These are phyloP conservation scores for Violaceomyces palustris DNA, from an alignment of 1,284 basidiomycete species.

Conservation along the genomic window DNA sequence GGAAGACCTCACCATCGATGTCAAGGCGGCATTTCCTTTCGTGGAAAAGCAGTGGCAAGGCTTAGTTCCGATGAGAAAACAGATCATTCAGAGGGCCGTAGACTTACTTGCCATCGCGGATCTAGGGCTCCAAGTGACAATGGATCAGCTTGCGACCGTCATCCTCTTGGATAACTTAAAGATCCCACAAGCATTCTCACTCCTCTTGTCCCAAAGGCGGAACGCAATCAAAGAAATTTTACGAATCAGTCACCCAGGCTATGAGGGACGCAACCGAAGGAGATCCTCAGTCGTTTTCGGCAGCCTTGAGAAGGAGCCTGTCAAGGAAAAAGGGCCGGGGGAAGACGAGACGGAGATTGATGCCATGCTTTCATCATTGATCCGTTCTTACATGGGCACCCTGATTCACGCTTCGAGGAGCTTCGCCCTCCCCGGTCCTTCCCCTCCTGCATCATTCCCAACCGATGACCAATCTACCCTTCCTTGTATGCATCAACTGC, in stretches of 20 bases:
- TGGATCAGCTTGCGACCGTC: conserved; percentile 23
- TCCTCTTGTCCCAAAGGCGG: conserved; percentile 22
- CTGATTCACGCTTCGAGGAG: too few species aligned
- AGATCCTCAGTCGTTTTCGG: too few species aligned
- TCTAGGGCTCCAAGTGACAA: conserved; percentile 14
- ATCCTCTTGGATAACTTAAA: conserved; percentile 20
- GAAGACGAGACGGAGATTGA: conserved; percentile 1
- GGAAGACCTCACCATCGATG: conserved; percentile 3
- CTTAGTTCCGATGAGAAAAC: conserved; percentile 36
- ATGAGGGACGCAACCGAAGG: too few species aligned
- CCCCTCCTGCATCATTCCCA: too few species aligned
- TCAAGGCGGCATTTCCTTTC: conserved; percentile 31
- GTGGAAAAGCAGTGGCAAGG: conserved; percentile 35
- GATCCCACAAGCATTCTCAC: conserved; percentile 10
- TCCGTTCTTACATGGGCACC: conserved; percentile 2
- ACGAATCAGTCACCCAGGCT: conserved; percentile 2
- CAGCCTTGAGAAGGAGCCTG: conserved; percentile 1
- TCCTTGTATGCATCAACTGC: too few species aligned
- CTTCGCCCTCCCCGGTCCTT: too few species aligned
- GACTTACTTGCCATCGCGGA: conserved; percentile 19
- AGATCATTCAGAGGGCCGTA: conserved; percentile 22
- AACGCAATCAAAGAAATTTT: conserved; percentile 11
- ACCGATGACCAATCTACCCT: too few species aligned
- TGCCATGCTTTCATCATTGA: conserved; percentile 8
- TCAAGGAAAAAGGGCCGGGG: neutral